Percentiles rank a stretch among this genome's conserved stretches.
Evolutionary conservation across 768 basidiomycete species (phyloP).

Genomic region (Gyrodon lividus): DNA sequence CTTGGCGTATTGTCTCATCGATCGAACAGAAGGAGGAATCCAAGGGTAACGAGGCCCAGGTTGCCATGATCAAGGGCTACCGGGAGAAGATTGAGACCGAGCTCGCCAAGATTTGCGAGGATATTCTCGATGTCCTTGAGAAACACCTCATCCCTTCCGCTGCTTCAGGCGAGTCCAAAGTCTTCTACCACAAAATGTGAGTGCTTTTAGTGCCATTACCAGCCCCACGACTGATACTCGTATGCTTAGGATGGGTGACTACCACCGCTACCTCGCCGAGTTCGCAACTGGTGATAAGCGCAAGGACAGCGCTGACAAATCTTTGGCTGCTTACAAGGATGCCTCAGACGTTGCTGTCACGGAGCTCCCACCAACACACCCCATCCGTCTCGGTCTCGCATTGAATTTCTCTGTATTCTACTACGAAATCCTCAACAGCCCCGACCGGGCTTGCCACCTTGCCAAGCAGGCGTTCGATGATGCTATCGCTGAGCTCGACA

Average conservation of each 20-base stretch:
- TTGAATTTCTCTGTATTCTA: constrained; percentile 99
- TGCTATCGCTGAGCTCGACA: constrained; percentile 98
- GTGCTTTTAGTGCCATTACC: constrained; percentile 24
- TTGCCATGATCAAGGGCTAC: constrained; percentile 97
- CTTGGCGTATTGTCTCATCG: constrained; percentile 97
- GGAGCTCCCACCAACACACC: constrained; percentile 94
- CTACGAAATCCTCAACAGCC: constrained; percentile 99
- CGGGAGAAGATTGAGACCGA: constrained; percentile 97
- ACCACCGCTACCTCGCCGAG: constrained; percentile 98
- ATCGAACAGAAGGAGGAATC: constrained; percentile 99
- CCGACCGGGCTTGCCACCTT: constrained; percentile 96
- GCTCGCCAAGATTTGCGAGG: constrained; percentile 97
- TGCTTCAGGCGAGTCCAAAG: constrained; percentile 94
- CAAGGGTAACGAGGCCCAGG: constrained; percentile 95
- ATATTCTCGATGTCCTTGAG: constrained; percentile 95
- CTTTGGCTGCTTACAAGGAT: constrained; percentile 95
- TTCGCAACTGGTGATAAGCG: constrained; percentile 98
- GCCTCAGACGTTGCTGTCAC: constrained; percentile 96
- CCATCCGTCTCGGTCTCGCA: constrained; percentile 96
- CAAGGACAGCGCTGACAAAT: constrained; percentile 96
- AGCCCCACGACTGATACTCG: constrained; percentile 12
- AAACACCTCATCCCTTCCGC: constrained; percentile 98
- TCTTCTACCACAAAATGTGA: constrained; percentile 99
- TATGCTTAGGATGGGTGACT: constrained; percentile 89
- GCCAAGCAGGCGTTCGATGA: constrained; percentile 99